Base-by-base conservation (phyloP, 31 red algal genomes). In the Pterothamnion heteromorphum region DNA sequence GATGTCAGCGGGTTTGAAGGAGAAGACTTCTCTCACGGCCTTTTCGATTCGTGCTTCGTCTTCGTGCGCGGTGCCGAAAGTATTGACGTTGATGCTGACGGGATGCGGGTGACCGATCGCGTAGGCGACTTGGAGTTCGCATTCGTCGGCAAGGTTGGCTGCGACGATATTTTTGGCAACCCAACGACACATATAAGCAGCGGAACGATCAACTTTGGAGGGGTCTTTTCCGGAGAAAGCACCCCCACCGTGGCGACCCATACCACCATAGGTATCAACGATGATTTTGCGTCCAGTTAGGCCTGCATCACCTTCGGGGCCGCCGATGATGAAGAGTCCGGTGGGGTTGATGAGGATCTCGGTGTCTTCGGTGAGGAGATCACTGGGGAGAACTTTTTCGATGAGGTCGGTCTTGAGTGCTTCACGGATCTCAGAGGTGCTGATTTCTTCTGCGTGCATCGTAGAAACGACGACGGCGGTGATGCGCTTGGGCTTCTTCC, bases 141-240 rank as follows among this genome's bases (percentile, higher is more conserved):
- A 99, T 28, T 95, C 94, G 34, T 94, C 92, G 35, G 96, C 96
- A 0, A 99, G 91, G 0, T 95, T 96, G 44, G 96, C 95, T 0
- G 96, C 98, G 26, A 99, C 98, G 51, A 99, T 64, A 22, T 88
- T 93, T 92, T 99, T 99, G 80, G 98, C 98, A 37, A 99, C 95
- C 98, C 98, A 99, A 80, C 98, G 94, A 1, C 96, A 92, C 27
- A 93, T 94, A 88, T 99, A 99, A 2, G 98, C 98, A 24, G 98
- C 98, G 0, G 94, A 96, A 34, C 98, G 96, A 82, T 99, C 98
- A 20, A 99, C 98, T 92, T 99, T 99, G 33, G 98, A 95, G 1
- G 98, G 98, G 90, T 99, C 96, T 90, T 99, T 99, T 2, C 98
- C 98, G 41, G 96, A 99, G 93, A 99, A 99, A 74, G 98, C 98